Evolutionary conservation across 202 grass and related monocot genomes (phyloP).

Genomic region (Musa balbisiana): DNA sequence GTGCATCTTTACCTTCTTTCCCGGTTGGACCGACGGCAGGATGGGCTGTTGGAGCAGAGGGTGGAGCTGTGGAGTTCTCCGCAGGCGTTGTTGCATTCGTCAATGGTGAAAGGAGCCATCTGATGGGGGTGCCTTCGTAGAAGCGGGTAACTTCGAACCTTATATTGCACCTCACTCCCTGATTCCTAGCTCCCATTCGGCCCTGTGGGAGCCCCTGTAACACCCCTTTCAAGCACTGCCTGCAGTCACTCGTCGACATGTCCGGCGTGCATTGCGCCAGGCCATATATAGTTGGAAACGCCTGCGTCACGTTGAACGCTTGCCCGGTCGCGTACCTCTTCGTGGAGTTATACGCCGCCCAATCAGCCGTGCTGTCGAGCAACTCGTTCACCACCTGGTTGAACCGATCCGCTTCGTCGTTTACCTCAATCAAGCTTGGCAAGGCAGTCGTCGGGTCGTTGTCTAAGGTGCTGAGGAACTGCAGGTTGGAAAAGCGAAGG

Average conservation of each 20-base stretch:
- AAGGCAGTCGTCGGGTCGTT: no score
- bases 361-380: not conserved
- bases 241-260: slow-evolving; percentile 3
- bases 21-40: no score
- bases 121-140: slow-evolving; percentile 22
- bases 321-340: slow-evolving; percentile 28
- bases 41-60: no score
- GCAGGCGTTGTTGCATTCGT: no score
- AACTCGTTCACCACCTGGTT: not conserved
- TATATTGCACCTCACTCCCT: slow-evolving; percentile 1
- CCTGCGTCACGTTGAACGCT: not conserved
- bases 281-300: slow-evolving; percentile 29
- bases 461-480: slow-evolving; percentile 24
- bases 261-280: slow-evolving; percentile 41
- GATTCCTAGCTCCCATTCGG: not conserved
- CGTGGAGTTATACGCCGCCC: slow-evolving; percentile 21
- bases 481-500: slow-evolving; percentile 38
- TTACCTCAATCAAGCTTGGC: rapidly evolving
- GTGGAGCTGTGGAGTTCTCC: no score
- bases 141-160: slow-evolving; percentile 15
- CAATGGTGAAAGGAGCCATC: slow-evolving; percentile 3
- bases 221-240: slow-evolving; percentile 3
- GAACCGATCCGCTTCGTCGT: not conserved
- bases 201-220: not conserved
- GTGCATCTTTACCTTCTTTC: no score